Conservation (phyloP, 2,329 filamentous ascomycete species). For the Colletotrichum karsti region DNA sequence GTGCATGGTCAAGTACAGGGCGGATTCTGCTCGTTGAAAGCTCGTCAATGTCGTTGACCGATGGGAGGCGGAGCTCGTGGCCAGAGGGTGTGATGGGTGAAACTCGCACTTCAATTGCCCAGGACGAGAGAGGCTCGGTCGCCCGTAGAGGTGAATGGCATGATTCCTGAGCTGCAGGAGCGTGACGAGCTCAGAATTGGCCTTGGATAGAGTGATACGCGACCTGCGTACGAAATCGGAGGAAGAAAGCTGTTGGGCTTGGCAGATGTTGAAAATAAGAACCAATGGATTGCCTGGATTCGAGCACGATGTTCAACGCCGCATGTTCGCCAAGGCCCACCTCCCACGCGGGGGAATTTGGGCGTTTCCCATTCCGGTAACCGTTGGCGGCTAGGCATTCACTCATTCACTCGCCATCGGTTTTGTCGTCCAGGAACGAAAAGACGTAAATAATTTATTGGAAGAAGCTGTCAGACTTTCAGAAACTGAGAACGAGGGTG, state of each 20-base stretch:
- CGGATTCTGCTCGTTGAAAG: neutral
- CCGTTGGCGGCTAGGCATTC: neutral
- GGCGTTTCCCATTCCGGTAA: neutral
- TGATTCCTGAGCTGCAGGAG: neutral
- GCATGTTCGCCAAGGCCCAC: neutral
- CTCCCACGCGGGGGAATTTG: slow-evolving; percentile 34
- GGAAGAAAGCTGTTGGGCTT: neutral
- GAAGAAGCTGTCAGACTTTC: too few species aligned
- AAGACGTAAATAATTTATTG: too few species aligned
- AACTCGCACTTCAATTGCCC: neutral
- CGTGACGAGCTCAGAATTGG: neutral
- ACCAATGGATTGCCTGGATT: slow-evolving; percentile 10
- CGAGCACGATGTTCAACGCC: slow-evolving; percentile 10
- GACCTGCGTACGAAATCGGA: too few species aligned
- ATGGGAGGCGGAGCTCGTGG: neutral
- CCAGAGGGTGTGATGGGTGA: neutral
- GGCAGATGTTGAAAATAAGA: neutral
- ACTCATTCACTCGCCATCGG: too few species aligned
- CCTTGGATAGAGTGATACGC: too few species aligned
- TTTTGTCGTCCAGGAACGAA: too few species aligned
- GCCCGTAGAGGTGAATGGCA: neutral
- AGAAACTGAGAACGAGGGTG: too few species aligned
- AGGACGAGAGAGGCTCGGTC: neutral
- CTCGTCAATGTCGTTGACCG: neutral
- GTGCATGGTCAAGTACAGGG: neutral